These are phyloP conservation scores for Hura crepitans DNA, from an alignment of 441 rosid species.

Conservation along the genomic window DNA sequence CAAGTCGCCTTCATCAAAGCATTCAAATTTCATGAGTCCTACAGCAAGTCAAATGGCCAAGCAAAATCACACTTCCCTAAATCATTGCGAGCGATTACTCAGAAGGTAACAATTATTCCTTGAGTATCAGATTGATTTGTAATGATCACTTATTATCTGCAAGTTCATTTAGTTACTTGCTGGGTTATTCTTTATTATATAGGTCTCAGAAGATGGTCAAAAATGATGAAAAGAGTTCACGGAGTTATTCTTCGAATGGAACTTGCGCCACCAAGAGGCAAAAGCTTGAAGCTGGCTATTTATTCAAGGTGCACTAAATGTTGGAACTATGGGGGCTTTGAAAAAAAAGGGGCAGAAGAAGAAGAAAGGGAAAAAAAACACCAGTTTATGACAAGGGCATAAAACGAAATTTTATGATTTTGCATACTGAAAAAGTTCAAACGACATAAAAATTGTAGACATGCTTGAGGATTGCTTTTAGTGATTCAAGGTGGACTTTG, in stretches of 20 bases:
- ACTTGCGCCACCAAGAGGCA: constrained; percentile 76
- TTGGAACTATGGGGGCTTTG: neutral
- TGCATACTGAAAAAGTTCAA: neutral
- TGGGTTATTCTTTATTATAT: constrained; percentile 14
- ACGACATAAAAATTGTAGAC: neutral
- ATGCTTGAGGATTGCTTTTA: neutral
- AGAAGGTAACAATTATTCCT: constrained; percentile 34
- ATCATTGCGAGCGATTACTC: constrained; percentile 35
- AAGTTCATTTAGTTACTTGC: neutral
- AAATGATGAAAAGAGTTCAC: constrained; percentile 31
- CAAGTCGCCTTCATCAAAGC: constrained; percentile 38
- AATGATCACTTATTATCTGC: constrained; percentile 11
- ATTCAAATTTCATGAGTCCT: constrained; percentile 81
- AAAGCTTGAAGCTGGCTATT: constrained; percentile 74
- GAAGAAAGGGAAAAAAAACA: too few species aligned
- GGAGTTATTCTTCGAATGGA: constrained; percentile 43
- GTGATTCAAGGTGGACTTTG: neutral
- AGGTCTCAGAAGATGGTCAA: constrained; percentile 42
- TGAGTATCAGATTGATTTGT: neutral
- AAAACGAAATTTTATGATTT: neutral
- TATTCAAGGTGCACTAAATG: constrained; percentile 22
- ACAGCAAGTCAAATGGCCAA: constrained; percentile 89
- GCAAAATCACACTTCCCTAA: constrained; percentile 41
- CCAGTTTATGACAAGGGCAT: neutral
- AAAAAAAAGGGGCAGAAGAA: too few species aligned